phyloP scores from a whole-genome alignment of 1,139 yeast genomes.

The Saccharomyces uvarum region DNA sequence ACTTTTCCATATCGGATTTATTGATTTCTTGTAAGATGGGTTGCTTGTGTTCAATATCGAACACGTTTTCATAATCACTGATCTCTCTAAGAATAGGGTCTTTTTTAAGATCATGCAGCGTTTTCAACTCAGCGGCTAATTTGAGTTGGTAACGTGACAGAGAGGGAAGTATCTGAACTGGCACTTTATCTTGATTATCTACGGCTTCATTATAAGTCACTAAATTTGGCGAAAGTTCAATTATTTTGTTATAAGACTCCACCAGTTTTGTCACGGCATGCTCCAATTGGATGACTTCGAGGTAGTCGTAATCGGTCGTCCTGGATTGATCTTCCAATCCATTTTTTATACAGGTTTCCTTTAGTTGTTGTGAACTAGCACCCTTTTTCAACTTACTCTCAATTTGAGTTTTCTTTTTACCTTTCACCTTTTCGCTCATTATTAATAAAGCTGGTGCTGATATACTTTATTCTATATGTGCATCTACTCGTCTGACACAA shows the following conservation, averaged over 20 bases:
- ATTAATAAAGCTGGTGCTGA: neutral
- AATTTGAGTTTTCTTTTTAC: neutral
- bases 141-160: constrained; percentile 10
- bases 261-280: constrained; percentile 45
- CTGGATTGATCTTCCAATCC: neutral
- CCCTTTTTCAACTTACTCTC: neutral
- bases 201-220: constrained; percentile 39
- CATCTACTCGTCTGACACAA: neutral
- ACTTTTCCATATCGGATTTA: constrained; percentile 14
- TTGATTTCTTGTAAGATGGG: constrained; percentile 21
- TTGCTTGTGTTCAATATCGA: constrained; percentile 24
- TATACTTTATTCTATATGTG: neutral
- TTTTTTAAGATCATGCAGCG: constrained; percentile 42
- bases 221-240: constrained; percentile 48
- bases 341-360: neutral
- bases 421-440: neutral
- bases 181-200: constrained; percentile 30
- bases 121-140: constrained; percentile 37
- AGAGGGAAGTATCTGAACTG: constrained; percentile 2
- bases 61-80: constrained; percentile 28
- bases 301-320: constrained; percentile 19
- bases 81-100: constrained; percentile 45
- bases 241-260: constrained; percentile 44
- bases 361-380: neutral
- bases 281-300: constrained; percentile 40